Evolutionary conservation across 179 eudicot species (phyloP), one percentile per base, ranked within the genome.

Genomic region (Heliamphora pulchella): DNA sequence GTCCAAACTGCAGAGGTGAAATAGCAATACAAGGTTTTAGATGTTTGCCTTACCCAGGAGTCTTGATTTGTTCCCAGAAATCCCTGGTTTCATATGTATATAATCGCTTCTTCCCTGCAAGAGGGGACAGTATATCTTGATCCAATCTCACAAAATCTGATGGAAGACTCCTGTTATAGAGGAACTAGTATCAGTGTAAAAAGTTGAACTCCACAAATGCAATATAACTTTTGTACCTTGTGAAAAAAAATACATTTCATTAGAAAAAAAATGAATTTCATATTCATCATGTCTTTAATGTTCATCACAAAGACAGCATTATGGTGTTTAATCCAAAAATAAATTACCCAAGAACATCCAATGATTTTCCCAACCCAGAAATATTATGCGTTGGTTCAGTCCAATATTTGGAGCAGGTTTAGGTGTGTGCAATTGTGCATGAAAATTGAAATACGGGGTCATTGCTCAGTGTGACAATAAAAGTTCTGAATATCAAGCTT

Each of bases 11-110:
- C 74, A 63, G 50, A 65, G 18, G 41, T 17, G 43, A 81, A 48
- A 76, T 8, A 15, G 59, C 64, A 47, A 80, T 15, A 80, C 82
- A 81, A 51, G 41, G 13, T 4, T 61, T 41, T 17, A 39, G 1
- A 62, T 15, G 75, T 76, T 41, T 55, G 65, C 22, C 81, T 70
- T 85, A 91, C 99, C 98, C 99, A 63, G 98, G 98, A 64, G 97
- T 94, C 81, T 96, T 96, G 78, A 96, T 96, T 83, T 96, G 99
- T 87, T 96, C 96, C 99, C 98, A 96, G 82, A 91, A 96, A 80
- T 92, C 97, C 91, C 83, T 81, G 58, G 97, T 94, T 86, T 94
- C 99, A 51, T 90, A 92, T 20, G 98, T 91, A 84, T 91, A 96
- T 79, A 96, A 83, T 77, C 92, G 85, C 80, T 90, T 88, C 89